A percentile compares a stretch with the other conserved stretches of the same genome.
Evolutionary conservation across 1,284 basidiomycete species (phyloP).

Genomic region (Ganoderma sinense): DNA sequence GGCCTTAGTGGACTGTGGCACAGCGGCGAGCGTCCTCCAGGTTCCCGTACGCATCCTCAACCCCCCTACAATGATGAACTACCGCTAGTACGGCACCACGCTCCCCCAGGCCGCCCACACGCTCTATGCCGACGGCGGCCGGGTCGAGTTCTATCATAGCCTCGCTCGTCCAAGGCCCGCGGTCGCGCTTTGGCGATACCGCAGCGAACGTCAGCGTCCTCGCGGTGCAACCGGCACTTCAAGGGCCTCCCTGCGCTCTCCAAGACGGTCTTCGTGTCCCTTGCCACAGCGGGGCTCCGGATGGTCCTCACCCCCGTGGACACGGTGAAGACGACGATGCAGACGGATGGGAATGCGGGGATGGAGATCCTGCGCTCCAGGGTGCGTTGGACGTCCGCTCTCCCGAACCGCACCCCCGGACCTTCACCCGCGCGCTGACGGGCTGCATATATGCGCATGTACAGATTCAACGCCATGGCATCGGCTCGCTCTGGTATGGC

Average conservation of each 20-base stretch:
- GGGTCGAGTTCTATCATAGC: slow-evolving; percentile 84
- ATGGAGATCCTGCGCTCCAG: slow-evolving; percentile 69
- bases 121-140: slow-evolving; percentile 83
- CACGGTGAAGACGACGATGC: slow-evolving; percentile 91
- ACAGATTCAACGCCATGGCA: slow-evolving; percentile 76
- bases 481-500: slow-evolving; percentile 86
- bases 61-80: slow-evolving; percentile 90
- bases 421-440: background rate
- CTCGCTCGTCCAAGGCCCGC: slow-evolving; percentile 81
- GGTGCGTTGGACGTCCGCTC: slow-evolving; percentile 51
- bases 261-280: slow-evolving; percentile 74
- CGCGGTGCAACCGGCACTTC: slow-evolving; percentile 51
- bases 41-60: slow-evolving; percentile 88
- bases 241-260: slow-evolving; percentile 64
- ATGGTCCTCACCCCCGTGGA: slow-evolving; percentile 90
- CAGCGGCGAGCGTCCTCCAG: slow-evolving; percentile 82
- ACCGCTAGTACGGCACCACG: slow-evolving; percentile 85
- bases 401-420: background rate
- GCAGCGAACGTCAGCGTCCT: background rate
- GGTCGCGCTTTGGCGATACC: slow-evolving; percentile 73
- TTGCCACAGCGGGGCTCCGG: slow-evolving; percentile 78
- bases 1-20: slow-evolving; percentile 87
- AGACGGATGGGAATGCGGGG: slow-evolving; percentile 83
- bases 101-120: slow-evolving; percentile 70
- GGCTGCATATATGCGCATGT: background rate